A percentile compares a stretch with the other conserved stretches of the same genome.
Conservation (phyloP, 805 yeast species). For the Pichia exigua region DNA sequence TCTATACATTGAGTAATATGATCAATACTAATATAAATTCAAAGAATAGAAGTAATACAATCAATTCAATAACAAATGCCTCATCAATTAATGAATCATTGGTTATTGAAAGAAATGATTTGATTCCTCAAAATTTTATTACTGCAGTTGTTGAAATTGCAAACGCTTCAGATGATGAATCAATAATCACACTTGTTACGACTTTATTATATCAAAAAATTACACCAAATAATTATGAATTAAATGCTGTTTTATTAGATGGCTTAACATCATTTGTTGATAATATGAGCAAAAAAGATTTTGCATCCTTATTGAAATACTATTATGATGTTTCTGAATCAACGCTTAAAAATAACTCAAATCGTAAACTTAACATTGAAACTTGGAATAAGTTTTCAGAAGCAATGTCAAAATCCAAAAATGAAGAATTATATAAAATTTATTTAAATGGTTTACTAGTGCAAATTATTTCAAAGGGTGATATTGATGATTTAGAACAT, state of each 20-base stretch:
- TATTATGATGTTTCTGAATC: slow-evolving; percentile 42
- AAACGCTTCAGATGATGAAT: slow-evolving; percentile 55
- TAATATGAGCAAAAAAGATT: slow-evolving; percentile 56
- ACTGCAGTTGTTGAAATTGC: slow-evolving; percentile 62
- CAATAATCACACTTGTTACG: slow-evolving; percentile 68
- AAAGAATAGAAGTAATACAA: slow-evolving; percentile 2
- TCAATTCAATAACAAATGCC: slow-evolving; percentile 5
- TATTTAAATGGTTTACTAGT: slow-evolving; percentile 62
- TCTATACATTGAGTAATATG: slow-evolving; percentile 75
- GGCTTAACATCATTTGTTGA: slow-evolving; percentile 62
- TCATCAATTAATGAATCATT: slow-evolving; percentile 13
- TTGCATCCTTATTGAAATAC: slow-evolving; percentile 51
- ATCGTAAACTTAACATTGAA: slow-evolving; percentile 18
- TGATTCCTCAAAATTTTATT: slow-evolving; percentile 57
- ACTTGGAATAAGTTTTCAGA: slow-evolving; percentile 43
- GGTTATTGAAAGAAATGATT: slow-evolving; percentile 20
- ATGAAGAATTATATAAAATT: slow-evolving; percentile 42
- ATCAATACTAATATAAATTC: slow-evolving; percentile 22
- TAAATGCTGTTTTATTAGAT: slow-evolving; percentile 47
- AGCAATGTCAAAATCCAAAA: slow-evolving; percentile 24
- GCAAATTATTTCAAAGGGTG: slow-evolving; percentile 69
- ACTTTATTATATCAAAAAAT: slow-evolving; percentile 78
- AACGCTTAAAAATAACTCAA: slow-evolving; percentile 33
- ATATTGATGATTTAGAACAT: slow-evolving; percentile 60
- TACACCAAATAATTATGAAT: slow-evolving; percentile 36